A percentile compares a stretch with the other conserved stretches of the same genome.
Evolutionary conservation across 352 stramenopile genomes (phyloP).

Genomic region (Elongisporangium anandrum): DNA sequence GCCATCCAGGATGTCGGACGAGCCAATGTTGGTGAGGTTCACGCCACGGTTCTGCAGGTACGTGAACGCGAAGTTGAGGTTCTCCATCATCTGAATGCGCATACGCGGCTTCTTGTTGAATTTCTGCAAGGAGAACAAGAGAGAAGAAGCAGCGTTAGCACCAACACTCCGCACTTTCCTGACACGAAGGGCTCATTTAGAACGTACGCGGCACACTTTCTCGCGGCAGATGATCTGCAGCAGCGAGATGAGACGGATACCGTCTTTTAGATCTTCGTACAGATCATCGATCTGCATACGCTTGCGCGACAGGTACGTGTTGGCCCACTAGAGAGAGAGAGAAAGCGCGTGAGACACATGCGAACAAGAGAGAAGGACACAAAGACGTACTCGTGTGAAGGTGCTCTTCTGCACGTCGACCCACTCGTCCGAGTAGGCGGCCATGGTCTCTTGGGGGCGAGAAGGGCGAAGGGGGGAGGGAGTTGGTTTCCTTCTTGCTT

Average conservation of each 20-base stretch:
- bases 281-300: constrained; percentile 88
- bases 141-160: not conserved
- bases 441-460: constrained; percentile 28
- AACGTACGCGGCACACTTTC: constrained; percentile 78
- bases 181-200: not conserved
- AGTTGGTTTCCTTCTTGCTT: constrained; percentile 2
- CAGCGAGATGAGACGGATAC: constrained; percentile 82
- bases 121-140: constrained; percentile 43
- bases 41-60: constrained; percentile 89
- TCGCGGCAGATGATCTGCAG: constrained; percentile 88
- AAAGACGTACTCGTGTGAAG: constrained; percentile 74
- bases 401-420: constrained; percentile 91
- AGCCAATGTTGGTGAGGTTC: constrained; percentile 89
- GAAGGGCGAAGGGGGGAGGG: constrained; percentile 2
- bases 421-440: constrained; percentile 77
- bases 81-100: constrained; percentile 93
- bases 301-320: constrained; percentile 87
- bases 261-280: constrained; percentile 86
- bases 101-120: constrained; percentile 92
- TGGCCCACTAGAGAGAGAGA: constrained; percentile 63
- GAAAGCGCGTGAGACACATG: constrained; percentile 1
- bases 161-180: not conserved
- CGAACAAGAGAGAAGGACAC: not conserved
- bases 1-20: constrained; percentile 89
- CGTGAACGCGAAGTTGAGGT: constrained; percentile 88